A percentile compares a stretch with the other conserved stretches of the same genome.
Conservation (phyloP, 176 grass and related monocot genomes). For the Eleusine indica region DNA sequence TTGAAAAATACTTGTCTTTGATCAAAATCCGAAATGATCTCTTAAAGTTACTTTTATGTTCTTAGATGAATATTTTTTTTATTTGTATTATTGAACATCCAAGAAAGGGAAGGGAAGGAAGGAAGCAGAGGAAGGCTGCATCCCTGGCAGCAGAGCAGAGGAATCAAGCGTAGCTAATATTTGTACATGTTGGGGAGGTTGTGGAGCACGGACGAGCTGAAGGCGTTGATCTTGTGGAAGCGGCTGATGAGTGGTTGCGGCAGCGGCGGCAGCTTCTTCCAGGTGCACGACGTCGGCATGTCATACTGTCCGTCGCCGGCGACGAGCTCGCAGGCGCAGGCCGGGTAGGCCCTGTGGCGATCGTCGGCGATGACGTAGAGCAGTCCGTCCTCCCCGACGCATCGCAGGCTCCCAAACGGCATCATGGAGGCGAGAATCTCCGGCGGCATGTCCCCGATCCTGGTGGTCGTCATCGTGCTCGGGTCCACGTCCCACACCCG, state of each 20-base stretch:
- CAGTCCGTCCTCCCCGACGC: slow-evolving; percentile 57
- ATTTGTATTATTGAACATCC: too few relatives aligned
- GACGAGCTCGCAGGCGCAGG: slow-evolving; percentile 54
- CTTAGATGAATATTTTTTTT: too few relatives aligned
- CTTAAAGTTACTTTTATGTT: too few relatives aligned
- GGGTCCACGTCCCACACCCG: slow-evolving; percentile 57
- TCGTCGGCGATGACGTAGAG: slow-evolving; percentile 63
- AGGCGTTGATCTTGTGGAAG: slow-evolving; percentile 57
- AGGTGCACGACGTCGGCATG: slow-evolving; percentile 19
- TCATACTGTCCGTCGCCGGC: background rate
- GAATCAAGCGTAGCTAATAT: too few relatives aligned
- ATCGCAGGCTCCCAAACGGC: slow-evolving; percentile 51
- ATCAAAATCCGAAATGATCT: too few relatives aligned
- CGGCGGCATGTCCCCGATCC: slow-evolving; percentile 44
- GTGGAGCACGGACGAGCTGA: slow-evolving; percentile 51
- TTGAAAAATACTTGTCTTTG: too few relatives aligned
- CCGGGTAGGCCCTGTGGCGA: slow-evolving; percentile 50
- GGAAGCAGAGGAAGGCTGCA: too few relatives aligned
- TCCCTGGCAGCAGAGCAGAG: too few relatives aligned
- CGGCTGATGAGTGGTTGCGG: slow-evolving; percentile 27
- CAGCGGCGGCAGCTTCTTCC: slow-evolving; percentile 50
- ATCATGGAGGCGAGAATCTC: slow-evolving; percentile 46
- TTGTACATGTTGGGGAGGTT: too few relatives aligned
- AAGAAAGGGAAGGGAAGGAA: too few relatives aligned
- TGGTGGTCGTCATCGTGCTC: background rate